Conservation (phyloP, 768 basidiomycete genomes). For the Asterophora parasitica region DNA sequence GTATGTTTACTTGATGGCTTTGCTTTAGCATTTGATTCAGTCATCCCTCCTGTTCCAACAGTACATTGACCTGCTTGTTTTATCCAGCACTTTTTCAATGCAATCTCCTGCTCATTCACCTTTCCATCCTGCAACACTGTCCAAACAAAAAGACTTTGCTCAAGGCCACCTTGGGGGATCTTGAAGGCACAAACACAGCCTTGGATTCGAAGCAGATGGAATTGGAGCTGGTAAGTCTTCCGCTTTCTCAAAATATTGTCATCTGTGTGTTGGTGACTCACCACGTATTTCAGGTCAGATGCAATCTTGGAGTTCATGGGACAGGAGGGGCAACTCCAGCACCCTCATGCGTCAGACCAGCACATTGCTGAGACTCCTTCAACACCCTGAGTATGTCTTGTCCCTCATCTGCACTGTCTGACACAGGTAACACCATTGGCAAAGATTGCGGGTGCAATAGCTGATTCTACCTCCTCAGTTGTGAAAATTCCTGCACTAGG, state of each 20-base stretch:
- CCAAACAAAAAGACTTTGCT: conserved; percentile 31
- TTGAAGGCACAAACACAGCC: conserved; percentile 83
- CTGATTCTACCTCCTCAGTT: conserved; percentile 27
- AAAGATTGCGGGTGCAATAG: conserved; percentile 34
- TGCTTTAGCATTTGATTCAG: too few species aligned
- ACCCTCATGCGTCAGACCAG: conserved; percentile 29
- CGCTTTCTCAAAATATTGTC: neutral
- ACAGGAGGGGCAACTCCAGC: conserved; percentile 54
- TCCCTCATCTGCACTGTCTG: conserved; percentile 54
- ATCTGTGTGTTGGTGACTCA: neutral
- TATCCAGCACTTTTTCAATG: too few species aligned
- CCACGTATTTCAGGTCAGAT: conserved; percentile 47
- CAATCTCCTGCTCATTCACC: too few species aligned
- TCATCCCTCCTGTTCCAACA: too few species aligned
- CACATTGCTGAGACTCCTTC: conserved; percentile 56
- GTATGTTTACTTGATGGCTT: too few species aligned
- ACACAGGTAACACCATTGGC: conserved; percentile 34
- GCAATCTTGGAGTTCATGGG: conserved; percentile 51
- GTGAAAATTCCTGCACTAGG: conserved; percentile 38
- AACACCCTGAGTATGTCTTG: conserved; percentile 47
- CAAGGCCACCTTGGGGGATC: conserved; percentile 51
- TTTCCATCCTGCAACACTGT: too few species aligned
- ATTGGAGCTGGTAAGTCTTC: conserved; percentile 68
- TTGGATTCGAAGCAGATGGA: conserved; percentile 94
- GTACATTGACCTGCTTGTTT: too few species aligned